These are phyloP conservation scores for Ambispora gerdemannii DNA, from an alignment of 192 early-diverging fungal genomes.

Conservation along the genomic window DNA sequence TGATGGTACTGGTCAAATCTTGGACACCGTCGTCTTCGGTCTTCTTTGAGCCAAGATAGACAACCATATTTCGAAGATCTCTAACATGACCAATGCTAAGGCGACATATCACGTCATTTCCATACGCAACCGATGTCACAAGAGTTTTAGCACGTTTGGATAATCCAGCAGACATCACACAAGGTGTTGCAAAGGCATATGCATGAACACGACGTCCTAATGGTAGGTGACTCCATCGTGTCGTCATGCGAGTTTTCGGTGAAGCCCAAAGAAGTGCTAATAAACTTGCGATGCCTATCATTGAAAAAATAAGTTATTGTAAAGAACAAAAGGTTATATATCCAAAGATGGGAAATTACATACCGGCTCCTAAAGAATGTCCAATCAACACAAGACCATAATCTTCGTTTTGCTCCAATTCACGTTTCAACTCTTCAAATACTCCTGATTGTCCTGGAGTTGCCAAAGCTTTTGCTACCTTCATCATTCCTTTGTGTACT, in stretches of 20 bases:
- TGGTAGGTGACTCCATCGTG: constrained; percentile 38
- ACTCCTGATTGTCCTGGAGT: constrained; percentile 40
- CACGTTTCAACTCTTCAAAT: constrained; percentile 43
- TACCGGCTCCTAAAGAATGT: constrained; percentile 52
- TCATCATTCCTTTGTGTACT: constrained; percentile 47
- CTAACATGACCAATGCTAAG: constrained; percentile 39
- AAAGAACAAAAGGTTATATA: neutral
- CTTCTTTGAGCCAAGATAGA: constrained; percentile 7
- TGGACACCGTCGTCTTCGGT: constrained; percentile 8
- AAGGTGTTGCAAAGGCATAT: constrained; percentile 46
- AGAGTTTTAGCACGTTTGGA: constrained; percentile 38
- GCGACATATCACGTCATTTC: constrained; percentile 38
- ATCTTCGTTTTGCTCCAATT: constrained; percentile 39
- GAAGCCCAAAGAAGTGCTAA: constrained; percentile 44
- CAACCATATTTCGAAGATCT: constrained; percentile 29
- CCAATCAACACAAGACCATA: constrained; percentile 48
- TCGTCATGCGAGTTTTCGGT: constrained; percentile 42
- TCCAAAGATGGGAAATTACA: neutral
- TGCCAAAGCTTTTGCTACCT: constrained; percentile 42
- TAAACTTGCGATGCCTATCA: constrained; percentile 39
- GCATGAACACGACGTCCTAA: constrained; percentile 43
- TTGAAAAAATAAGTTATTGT: neutral
- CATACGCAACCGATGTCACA: constrained; percentile 41
- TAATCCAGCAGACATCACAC: constrained; percentile 43
- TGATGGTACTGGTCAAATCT: constrained; percentile 26